Conservation (phyloP, 345 rosid genomes). For the Aethionema arabicum region DNA sequence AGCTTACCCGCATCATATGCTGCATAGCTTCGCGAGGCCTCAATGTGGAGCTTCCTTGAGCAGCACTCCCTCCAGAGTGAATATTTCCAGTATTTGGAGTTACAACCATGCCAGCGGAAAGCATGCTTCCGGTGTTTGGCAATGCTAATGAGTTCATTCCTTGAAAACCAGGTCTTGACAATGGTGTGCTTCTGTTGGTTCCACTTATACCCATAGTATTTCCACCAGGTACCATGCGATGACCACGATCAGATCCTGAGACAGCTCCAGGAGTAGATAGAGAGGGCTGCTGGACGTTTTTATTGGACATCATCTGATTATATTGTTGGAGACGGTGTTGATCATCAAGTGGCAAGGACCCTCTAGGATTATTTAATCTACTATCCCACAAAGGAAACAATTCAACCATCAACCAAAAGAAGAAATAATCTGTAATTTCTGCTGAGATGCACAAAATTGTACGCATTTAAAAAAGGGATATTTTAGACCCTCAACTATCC, state of each 20-base stretch:
- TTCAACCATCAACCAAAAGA: conserved; percentile 13
- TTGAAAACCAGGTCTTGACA: conserved; percentile 72
- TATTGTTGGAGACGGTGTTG: conserved; percentile 69
- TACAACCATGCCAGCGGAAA: conserved; percentile 61
- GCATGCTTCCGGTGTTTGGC: conserved; percentile 60
- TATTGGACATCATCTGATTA: conserved; percentile 58
- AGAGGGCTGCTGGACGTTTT: conserved; percentile 67
- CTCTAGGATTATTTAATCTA: conserved; percentile 61
- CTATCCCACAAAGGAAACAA: conserved; percentile 47
- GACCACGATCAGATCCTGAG: conserved; percentile 64
- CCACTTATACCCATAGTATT: conserved; percentile 59
- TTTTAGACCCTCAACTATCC: too few relatives aligned
- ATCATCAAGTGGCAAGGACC: conserved; percentile 70
- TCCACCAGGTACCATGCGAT: conserved; percentile 58
- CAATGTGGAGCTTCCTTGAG: conserved; percentile 64
- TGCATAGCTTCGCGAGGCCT: conserved; percentile 66
- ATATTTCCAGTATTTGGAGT: conserved; percentile 54
- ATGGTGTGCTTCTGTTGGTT: conserved; percentile 58
- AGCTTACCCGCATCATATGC: conserved; percentile 68
- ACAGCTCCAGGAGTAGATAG: conserved; percentile 61
- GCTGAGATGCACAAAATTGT: conserved; percentile 7
- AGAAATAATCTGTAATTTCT: not conserved
- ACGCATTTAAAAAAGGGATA: not conserved
- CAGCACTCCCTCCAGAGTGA: conserved; percentile 57
- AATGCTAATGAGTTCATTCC: conserved; percentile 58